Evolutionary conservation across 2,329 filamentous ascomycete species (phyloP), one percentile per base, ranked within the genome.

Genomic region (Aspergillus sp.): DNA sequence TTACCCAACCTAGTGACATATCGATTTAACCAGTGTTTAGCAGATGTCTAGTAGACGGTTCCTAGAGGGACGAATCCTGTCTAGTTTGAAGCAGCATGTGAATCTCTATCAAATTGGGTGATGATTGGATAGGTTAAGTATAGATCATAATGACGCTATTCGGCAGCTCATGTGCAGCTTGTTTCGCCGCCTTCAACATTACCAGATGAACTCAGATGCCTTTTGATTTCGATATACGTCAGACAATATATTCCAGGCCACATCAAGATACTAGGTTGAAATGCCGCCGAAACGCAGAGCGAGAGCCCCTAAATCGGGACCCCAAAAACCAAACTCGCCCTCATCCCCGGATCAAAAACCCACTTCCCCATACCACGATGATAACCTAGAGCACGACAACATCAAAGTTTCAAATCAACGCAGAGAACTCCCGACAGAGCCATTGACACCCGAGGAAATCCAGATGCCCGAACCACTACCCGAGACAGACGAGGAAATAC

Each of bases 401-500:
- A 15, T 19, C 7, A 35, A 46, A 35, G 31, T 11, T 24, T 14
- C 19, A 9, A n/a, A 33, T 21, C 14, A 55, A 7, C 23, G 15
- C 24, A 39, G 9, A 5, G 27, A 55, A 3, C n/a, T 14, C 2
- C 33, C 52, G 3, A n/a, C n/a, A 17, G 52, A 43, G 37, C 33
- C 48, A 35, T 21, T 47, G 23, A 43, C 27, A 4, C 31, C 55
- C 2, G 55, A 52, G 6, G 35, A 57, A 15, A 15, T 12, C 17
- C 7, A 39, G 5, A 27, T n/a, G 35, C 31, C 17, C 4, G 55
- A 48, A 14, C 5, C 43, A 14, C 41, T 60, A 1, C 41, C 59
- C 5, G 68, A 65, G 6, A 63, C 68, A 23, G 66, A 69, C 39
- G 65, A 70, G 51, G 61, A 66, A 9, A 59, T 62, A 23, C 56